Evolutionary conservation across 2,329 filamentous ascomycete species (phyloP), one percentile per base, ranked within the genome.

Genomic region (Fusarium domesticum): DNA sequence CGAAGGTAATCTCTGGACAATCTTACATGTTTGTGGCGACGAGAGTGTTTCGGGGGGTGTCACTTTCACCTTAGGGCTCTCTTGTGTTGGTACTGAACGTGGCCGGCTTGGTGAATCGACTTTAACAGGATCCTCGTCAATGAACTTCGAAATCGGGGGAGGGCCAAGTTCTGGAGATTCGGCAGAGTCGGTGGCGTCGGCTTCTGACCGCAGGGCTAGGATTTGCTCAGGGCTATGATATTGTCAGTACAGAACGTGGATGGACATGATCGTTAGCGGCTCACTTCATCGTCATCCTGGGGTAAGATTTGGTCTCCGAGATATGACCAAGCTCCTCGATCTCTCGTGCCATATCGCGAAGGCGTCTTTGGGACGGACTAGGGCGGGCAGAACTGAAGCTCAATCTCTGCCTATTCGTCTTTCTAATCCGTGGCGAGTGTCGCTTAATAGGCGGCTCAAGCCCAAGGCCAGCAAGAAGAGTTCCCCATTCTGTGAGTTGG

Each of bases 91-190:
- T 4, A 43, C 12, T 6, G 43, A 42, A 16, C 39, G 35, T 20
- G 51, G 50, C 32, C 54, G 64, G 32, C 52, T 64, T 2, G 77
- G 73, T 5, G 79, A 72, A 51, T 79, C 74, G 44, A 75, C 64
- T 53, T 80, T 78, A 23, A 77, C 67, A 1, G 73, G 72, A 38
- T 81, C 76, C 40, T 76, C 72, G 28, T 81, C 74, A n/a, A 81
- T 73, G 50, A 76, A 80, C 44, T 76, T 72, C 7, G 78, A 82
- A 35, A 80, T 70, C 1, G 80, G 77, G 5, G 81, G 80, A 4
- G 81, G 77, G 0, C 84, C 85, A 35, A 89, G 74, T 44, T 89
- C 84, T 6, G 85, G 84, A 3, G 85, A 87, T 32, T 84, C 79
- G 35, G 72, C 73, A 25, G 72, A 71, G 38, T 73, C 68, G 35